phyloP scores from a whole-genome alignment of 2,329 filamentous ascomycete genomes.

The Cyphellophora europaea region DNA sequence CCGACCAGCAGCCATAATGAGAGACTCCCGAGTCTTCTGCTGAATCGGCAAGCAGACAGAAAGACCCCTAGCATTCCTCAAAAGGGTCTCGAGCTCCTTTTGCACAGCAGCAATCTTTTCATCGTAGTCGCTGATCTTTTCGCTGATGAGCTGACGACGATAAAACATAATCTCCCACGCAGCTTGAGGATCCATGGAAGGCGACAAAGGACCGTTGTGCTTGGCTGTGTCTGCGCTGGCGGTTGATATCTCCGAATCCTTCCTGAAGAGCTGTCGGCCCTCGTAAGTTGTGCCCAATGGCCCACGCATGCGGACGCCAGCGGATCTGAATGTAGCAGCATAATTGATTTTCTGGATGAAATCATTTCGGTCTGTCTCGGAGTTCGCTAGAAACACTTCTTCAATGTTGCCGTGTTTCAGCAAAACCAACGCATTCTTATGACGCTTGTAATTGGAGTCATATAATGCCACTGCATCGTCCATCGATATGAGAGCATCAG shows the following conservation, averaged over 20 bases:
- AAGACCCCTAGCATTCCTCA: constrained; percentile 84
- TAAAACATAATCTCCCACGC: constrained; percentile 78
- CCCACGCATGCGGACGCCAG: constrained; percentile 81
- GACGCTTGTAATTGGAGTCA: constrained; percentile 78
- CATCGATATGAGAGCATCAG: constrained; percentile 86
- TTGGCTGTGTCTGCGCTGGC: constrained; percentile 52
- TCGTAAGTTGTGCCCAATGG: constrained; percentile 79
- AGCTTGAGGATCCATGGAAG: constrained; percentile 70
- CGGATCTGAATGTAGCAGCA: constrained; percentile 84
- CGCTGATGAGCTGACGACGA: constrained; percentile 69
- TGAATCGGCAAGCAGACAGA: constrained; percentile 84
- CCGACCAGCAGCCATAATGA: constrained; percentile 74
- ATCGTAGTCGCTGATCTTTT: constrained; percentile 75
- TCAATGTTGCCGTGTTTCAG: constrained; percentile 79
- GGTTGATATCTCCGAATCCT: constrained; percentile 48
- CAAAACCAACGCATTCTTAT: constrained; percentile 91
- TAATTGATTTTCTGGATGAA: constrained; percentile 97
- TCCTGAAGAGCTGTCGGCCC: constrained; percentile 60
- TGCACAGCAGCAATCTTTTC: constrained; percentile 64
- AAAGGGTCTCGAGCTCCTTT: constrained; percentile 69
- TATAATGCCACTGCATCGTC: constrained; percentile 83
- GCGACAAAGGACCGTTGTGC: constrained; percentile 21
- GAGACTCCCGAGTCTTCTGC: constrained; percentile 75
- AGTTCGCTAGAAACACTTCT: constrained; percentile 84
- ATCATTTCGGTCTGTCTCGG: constrained; percentile 86